phyloP scores from a whole-genome alignment of 495 filamentous ascomycete genomes.

The Copromyces sp. region DNA sequence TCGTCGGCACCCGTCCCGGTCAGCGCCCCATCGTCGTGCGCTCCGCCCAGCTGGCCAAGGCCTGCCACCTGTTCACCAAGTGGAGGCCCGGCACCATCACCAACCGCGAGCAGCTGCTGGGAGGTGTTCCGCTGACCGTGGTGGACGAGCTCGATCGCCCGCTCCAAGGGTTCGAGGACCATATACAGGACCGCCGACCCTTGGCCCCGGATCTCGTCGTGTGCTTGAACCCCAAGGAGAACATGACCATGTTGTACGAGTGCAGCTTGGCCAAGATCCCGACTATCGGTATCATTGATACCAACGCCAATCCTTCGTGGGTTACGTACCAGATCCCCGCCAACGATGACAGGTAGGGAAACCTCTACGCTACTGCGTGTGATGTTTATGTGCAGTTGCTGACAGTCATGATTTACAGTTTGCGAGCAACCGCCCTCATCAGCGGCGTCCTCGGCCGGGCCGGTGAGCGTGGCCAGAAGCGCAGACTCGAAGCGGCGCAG shows the following conservation, averaged over 20 bases:
- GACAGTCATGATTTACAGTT: conserved; percentile 45
- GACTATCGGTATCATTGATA: conserved; percentile 91
- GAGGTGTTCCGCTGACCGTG: conserved; percentile 51
- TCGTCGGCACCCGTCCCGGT: conserved; percentile 75
- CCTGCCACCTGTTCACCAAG: conserved; percentile 83
- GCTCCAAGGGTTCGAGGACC: conserved; percentile 53
- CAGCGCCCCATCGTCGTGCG: conserved; percentile 69
- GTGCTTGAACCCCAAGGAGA: conserved; percentile 86
- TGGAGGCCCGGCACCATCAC: conserved; percentile 92
- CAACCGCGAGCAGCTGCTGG: conserved; percentile 81
- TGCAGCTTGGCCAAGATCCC: conserved; percentile 81
- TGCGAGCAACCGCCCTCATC: conserved; percentile 71
- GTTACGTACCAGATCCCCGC: conserved; percentile 95
- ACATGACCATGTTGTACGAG: conserved; percentile 80
- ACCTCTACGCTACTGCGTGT: neutral
- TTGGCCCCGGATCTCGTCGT: conserved; percentile 87
- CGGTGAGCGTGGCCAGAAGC: conserved; percentile 62
- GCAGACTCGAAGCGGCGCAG: conserved; percentile 50
- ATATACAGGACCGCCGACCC: conserved; percentile 48
- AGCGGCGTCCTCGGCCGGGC: conserved; percentile 77
- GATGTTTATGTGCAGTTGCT: neutral
- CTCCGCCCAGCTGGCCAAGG: conserved; percentile 66
- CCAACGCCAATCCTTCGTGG: conserved; percentile 82
- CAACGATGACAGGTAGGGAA: conserved; percentile 77
- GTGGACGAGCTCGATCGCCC: conserved; percentile 61